Base-by-base conservation (phyloP, 202 grass and related monocot genomes). In the Setaria viridis region DNA sequence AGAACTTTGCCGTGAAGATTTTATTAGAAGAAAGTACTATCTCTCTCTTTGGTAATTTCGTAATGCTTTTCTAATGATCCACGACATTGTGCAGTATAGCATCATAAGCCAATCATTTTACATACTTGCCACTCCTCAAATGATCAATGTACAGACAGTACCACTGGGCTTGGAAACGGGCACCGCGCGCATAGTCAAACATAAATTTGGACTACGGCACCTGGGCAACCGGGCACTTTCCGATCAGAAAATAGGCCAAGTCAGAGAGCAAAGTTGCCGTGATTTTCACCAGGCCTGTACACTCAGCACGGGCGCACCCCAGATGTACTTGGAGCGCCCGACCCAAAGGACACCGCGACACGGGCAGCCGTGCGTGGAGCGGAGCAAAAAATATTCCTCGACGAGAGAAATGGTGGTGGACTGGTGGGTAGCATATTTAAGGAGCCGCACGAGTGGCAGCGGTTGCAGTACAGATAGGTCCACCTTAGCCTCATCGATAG, bases 401-500 rank as follows among this genome's bases (percentile, higher is more conserved):
- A 72, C 20, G 80, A 60, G 4, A 58, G 67, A 16, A 53, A 32
- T 3, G 4, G 53, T 57, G 55, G 25, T 25, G 25, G 25, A 25
- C 19, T 8, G 56, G 39, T 34, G 66, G 15, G 79, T 51, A 69
- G 77, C 66, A 84, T 84, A 94, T 87, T 94, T 71, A 87, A 94
- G 68, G 54, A 87, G 63, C 84, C 92, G 89, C 92, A 94, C 89
- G 89, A 83, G 89, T 87, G 87, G 89, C 84, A 89, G 56, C 77
- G 53, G 56, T 69, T 87, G n/a, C 81, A 87, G 86, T 82, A 87
- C 75, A 91, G 34, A 62, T 60, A 47, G 83, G 80, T 91, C 80
- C 91, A 85, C 63, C 62, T 80, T 60, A 67, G 60, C 78, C 67
- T 70, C 85, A 79, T 87, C 81, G 81, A 83, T 77, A 13, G 19